These are phyloP conservation scores for Closterium sp. DNA, from an alignment of 139 green algal genomes.

Conservation along the genomic window DNA sequence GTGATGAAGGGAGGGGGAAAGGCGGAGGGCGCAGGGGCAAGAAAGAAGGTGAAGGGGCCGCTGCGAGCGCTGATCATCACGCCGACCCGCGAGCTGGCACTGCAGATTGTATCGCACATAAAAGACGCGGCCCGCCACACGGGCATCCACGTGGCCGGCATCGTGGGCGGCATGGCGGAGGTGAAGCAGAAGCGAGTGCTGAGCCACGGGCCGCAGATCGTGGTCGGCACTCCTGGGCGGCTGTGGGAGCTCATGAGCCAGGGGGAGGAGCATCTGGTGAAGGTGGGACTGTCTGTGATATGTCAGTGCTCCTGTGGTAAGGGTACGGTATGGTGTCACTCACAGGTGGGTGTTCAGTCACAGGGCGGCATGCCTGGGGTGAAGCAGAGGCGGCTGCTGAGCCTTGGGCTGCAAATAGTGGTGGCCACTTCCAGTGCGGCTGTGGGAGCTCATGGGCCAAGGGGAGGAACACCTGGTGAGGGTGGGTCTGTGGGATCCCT, in stretches of 20 bases:
- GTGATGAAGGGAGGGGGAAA: constrained; percentile 40
- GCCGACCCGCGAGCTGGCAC: constrained; percentile 90
- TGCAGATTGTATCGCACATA: constrained; percentile 74
- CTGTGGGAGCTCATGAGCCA: constrained; percentile 90
- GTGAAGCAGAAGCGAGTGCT: constrained; percentile 91
- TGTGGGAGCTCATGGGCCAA: no score
- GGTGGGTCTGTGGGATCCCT: no score
- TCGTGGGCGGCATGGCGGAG: constrained; percentile 86
- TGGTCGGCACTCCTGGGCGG: constrained; percentile 92
- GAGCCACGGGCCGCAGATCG: constrained; percentile 61
- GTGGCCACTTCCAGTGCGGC: constrained; percentile 90
- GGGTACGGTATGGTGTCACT: neutral
- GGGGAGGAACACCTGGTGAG: no score
- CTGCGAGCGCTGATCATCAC: constrained; percentile 87
- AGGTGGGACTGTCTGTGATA: constrained; percentile 29
- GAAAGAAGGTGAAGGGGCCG: neutral
- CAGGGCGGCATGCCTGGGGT: no score
- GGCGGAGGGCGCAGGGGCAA: neutral
- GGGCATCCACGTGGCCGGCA: constrained; percentile 70
- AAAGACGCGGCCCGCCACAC: constrained; percentile 59
- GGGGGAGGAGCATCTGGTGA: constrained; percentile 61
- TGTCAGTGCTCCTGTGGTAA: no score
- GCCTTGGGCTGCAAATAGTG: constrained; percentile 65
- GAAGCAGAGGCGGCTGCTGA: no score
- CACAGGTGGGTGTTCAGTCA: neutral